Evolutionary conservation across 2,329 filamentous ascomycete species (phyloP).

Genomic region (Colletotrichum eleusines): DNA sequence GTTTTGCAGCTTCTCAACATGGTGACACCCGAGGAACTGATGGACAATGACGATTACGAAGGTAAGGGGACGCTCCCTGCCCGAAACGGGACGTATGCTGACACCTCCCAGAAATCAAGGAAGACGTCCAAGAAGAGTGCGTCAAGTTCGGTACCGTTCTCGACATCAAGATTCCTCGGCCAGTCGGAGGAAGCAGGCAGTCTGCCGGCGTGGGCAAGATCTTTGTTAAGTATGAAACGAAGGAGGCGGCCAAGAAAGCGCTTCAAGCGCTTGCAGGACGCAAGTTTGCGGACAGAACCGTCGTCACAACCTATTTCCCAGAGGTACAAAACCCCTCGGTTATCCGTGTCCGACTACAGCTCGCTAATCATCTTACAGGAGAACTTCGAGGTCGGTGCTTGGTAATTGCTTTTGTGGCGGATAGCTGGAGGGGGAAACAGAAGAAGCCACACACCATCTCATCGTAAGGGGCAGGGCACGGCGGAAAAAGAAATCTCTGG

Average conservation of each 20-base stretch:
- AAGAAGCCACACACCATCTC: neutral
- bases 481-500: slow-evolving; percentile 26
- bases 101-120: slow-evolving; percentile 82
- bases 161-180: slow-evolving; percentile 93
- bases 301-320: slow-evolving; percentile 95
- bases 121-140: slow-evolving; percentile 95
- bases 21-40: slow-evolving; percentile 94
- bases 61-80: slow-evolving; percentile 65
- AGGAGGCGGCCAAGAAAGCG: slow-evolving; percentile 84
- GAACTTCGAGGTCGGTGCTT: slow-evolving; percentile 92
- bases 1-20: slow-evolving; percentile 97
- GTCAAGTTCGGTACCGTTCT: slow-evolving; percentile 87
- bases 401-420: slow-evolving; percentile 64
- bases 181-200: slow-evolving; percentile 84
- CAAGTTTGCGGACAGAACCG: slow-evolving; percentile 96
- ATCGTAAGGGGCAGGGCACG: slow-evolving; percentile 14
- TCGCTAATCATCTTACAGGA: slow-evolving; percentile 69
- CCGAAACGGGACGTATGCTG: neutral
- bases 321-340: slow-evolving; percentile 73
- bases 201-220: slow-evolving; percentile 96
- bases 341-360: slow-evolving; percentile 18
- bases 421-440: neutral
- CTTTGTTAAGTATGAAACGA: slow-evolving; percentile 89
- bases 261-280: slow-evolving; percentile 90
- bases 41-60: slow-evolving; percentile 95